Evolutionary conservation across 345 rosid species (phyloP), one percentile per base, ranked within the genome.

Genomic region (Rhodamnia rubescens): DNA sequence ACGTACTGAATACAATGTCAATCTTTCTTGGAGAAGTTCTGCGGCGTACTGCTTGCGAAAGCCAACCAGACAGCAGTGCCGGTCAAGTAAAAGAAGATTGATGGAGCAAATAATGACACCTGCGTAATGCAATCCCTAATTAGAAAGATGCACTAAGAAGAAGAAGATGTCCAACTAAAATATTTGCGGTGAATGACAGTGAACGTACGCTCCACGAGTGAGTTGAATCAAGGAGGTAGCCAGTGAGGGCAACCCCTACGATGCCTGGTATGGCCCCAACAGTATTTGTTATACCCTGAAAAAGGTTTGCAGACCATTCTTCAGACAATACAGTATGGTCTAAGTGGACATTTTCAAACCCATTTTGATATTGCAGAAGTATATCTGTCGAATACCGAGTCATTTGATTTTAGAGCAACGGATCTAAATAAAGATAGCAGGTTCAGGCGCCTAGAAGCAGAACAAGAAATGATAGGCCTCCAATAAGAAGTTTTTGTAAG

Each of bases 141-240:
- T 69, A 69, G 47, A 18, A 69, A 36, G 78, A 18, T 36, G 40
- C 78, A 32, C 78, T 32, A 36, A 36, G 40, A 36, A 36, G 40
- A 36, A 69, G n/a, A 55, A 55, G 47, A 32, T 69, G 47, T 36
- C 7, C 11, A 61, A 32, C 47, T 18, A 24, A 10, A 16, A 1
- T 32, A 69, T 1, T 18, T 36, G 47, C 0, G 0, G 78, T 69
- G 78, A 69, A 69, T 69, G 78, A 32, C 21, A 32, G 78, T 36
- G 64, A 86, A 92, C 98, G 95, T 95, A 97, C 99, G 87, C 97
- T 94, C 98, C 98, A 97, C 1, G 98, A 95, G 88, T 95, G 98
- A 85, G 98, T 97, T 86, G 96, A 89, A 92, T 97, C 98, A 4
- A 97, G 96, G 85, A 97, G 94, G 88, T 90, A 95, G 83, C 99